Percentiles rank a stretch among this genome's conserved stretches.
These are phyloP conservation scores for Agapanthus africanus DNA, from an alignment of 106 monocot species.

Conservation along the genomic window DNA sequence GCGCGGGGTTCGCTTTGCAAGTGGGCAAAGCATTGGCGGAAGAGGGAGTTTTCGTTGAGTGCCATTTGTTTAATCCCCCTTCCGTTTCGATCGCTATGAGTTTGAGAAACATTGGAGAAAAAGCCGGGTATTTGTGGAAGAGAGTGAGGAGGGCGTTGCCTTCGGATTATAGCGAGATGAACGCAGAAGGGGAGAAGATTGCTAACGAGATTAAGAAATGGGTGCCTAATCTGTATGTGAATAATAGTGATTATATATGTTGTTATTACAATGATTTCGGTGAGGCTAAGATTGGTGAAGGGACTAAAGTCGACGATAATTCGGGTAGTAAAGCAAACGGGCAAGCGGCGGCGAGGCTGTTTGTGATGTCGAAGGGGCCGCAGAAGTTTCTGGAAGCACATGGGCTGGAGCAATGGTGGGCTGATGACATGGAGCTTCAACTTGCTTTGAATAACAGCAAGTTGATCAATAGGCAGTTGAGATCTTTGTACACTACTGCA, in stretches of 20 bases:
- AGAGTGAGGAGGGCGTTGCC: constrained; percentile 15
- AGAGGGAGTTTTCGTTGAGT: constrained; percentile 26
- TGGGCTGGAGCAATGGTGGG: constrained; percentile 42
- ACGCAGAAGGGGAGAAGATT: not conserved
- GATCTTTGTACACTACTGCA: constrained; percentile 18
- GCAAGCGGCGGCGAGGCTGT: constrained; percentile 21
- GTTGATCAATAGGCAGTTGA: constrained; percentile 32
- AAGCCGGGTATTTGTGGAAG: constrained; percentile 18
- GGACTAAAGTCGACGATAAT: too few relatives aligned
- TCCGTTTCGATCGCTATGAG: constrained; percentile 24
- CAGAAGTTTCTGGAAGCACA: constrained; percentile 45
- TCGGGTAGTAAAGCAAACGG: too few relatives aligned
- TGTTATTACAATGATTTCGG: constrained; percentile 20
- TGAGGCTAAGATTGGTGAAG: not conserved
- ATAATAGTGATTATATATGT: constrained; percentile 40
- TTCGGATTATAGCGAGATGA: not conserved
- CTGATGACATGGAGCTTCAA: constrained; percentile 42
- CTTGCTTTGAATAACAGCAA: constrained; percentile 23
- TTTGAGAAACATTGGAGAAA: constrained; percentile 18
- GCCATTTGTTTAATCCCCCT: constrained; percentile 33
- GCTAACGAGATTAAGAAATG: constrained; percentile 19
- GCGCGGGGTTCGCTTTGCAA: constrained; percentile 31
- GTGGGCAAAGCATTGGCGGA: constrained; percentile 33
- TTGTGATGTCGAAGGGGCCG: constrained; percentile 33
- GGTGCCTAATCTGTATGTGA: constrained; percentile 37